Evolutionary conservation across 2,329 filamentous ascomycete species (phyloP).

Genomic region (Calonectria hawksworthii): DNA sequence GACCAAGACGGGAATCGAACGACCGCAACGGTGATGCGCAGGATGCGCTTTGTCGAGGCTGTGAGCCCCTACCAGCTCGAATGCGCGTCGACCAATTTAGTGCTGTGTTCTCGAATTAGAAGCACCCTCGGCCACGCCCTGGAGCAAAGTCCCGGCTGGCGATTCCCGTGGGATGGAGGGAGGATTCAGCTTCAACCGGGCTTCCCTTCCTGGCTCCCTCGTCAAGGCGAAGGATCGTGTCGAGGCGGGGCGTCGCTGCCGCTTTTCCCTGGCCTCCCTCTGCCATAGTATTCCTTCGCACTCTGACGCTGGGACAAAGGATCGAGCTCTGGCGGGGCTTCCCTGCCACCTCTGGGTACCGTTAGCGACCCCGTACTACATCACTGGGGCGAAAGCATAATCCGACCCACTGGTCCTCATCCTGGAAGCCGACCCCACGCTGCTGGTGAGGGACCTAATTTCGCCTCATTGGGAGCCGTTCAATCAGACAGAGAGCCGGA

Average conservation of each 20-base stretch:
- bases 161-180: not conserved
- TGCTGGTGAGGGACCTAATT: constrained; percentile 1
- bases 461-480: constrained; percentile 4
- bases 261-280: not conserved
- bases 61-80: not conserved
- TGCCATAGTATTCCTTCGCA: not conserved
- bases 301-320: not conserved
- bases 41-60: not conserved
- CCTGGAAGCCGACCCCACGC: constrained; percentile 1
- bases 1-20: not conserved
- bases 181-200: not conserved
- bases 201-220: constrained; percentile 4
- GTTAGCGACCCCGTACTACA: not conserved
- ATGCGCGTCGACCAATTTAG: not conserved
- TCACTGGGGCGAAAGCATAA: constrained; percentile 14
- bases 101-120: not conserved
- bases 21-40: not conserved
- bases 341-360: not conserved
- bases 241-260: not conserved
- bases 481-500: constrained; percentile 9
- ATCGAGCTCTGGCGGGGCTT: not conserved
- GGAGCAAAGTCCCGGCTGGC: not conserved
- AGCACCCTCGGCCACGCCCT: not conserved
- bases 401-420: not conserved
- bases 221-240: not conserved